Evolutionary conservation across 2,329 filamentous ascomycete genomes (phyloP).

Genomic region (Paecilomyces niveus): DNA sequence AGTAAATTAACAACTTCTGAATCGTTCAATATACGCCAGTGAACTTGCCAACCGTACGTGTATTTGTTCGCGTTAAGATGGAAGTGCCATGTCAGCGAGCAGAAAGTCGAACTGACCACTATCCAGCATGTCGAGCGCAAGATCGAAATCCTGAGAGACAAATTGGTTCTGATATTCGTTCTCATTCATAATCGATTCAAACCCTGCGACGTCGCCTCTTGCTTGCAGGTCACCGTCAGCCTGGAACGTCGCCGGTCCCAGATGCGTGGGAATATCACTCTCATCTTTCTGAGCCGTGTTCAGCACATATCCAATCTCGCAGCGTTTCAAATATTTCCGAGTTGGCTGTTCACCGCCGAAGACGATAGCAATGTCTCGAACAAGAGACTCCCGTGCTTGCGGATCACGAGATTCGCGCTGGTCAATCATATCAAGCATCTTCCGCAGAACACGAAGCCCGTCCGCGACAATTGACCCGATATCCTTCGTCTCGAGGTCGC

Average conservation of each 20-base stretch:
- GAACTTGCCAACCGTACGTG: not conserved
- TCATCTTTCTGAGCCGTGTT: conserved; percentile 5
- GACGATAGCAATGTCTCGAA: conserved; percentile 16
- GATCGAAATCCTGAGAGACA: not conserved
- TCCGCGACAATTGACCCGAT: conserved; percentile 12
- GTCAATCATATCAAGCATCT: conserved; percentile 19
- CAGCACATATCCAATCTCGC: conserved; percentile 11
- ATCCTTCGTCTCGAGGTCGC: conserved; percentile 14
- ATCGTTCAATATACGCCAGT: not conserved
- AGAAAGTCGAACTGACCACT: not conserved
- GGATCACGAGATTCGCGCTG: conserved; percentile 10
- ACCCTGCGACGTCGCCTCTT: not conserved
- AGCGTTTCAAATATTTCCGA: conserved; percentile 18
- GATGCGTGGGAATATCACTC: not conserved
- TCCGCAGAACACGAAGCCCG: conserved; percentile 16
- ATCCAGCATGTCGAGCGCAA: not conserved
- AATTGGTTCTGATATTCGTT: not conserved
- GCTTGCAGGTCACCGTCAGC: not conserved
- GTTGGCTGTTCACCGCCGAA: conserved; percentile 20
- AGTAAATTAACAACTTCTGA: not conserved
- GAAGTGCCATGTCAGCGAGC: not conserved
- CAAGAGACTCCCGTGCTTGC: conserved; percentile 12
- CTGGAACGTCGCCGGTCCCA: not conserved
- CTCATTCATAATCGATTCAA: not conserved
- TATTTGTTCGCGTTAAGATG: not conserved